A percentile compares a stretch with the other conserved stretches of the same genome.
These are phyloP conservation scores for Boletellus ananiceps DNA, from an alignment of 768 basidiomycete genomes.

Conservation along the genomic window DNA sequence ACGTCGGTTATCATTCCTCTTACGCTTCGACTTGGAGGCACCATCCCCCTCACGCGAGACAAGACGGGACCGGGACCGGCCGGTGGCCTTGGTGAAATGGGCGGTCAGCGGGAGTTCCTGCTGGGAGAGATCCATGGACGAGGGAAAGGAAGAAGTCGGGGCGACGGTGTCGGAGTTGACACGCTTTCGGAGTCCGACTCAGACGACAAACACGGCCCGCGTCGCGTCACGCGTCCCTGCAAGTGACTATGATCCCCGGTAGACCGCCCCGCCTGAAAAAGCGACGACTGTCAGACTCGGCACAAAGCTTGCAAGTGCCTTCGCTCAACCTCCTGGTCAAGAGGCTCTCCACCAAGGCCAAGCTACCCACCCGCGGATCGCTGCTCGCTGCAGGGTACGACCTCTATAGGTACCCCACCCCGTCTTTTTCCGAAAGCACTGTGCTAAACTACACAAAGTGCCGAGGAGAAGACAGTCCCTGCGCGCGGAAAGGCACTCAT, in stretches of 20 bases:
- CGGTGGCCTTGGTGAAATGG: conserved; percentile 19
- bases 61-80: background rate
- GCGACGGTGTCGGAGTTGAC: conserved; percentile 34
- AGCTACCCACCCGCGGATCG: conserved; percentile 82
- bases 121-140: conserved; percentile 29
- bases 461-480: conserved; percentile 79
- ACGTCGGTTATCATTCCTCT: conserved; percentile 4
- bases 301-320: conserved; percentile 30
- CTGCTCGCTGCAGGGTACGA: conserved; percentile 91
- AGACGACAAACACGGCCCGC: conserved; percentile 6
- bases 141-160: background rate
- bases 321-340: conserved; percentile 70
- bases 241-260: conserved; percentile 14
- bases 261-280: conserved; percentile 47
- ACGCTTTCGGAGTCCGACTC: conserved; percentile 33
- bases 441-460: conserved; percentile 42
- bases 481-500: conserved; percentile 89
- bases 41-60: conserved; percentile 3
- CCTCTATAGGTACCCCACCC: conserved; percentile 65
- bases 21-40: conserved; percentile 17
- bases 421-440: background rate
- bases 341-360: conserved; percentile 76
- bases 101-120: conserved; percentile 31
- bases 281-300: conserved; percentile 51
- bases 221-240: conserved; percentile 17